Conservation (phyloP, 2,329 filamentous ascomycete species). For the Exophiala lecanii-corni region DNA sequence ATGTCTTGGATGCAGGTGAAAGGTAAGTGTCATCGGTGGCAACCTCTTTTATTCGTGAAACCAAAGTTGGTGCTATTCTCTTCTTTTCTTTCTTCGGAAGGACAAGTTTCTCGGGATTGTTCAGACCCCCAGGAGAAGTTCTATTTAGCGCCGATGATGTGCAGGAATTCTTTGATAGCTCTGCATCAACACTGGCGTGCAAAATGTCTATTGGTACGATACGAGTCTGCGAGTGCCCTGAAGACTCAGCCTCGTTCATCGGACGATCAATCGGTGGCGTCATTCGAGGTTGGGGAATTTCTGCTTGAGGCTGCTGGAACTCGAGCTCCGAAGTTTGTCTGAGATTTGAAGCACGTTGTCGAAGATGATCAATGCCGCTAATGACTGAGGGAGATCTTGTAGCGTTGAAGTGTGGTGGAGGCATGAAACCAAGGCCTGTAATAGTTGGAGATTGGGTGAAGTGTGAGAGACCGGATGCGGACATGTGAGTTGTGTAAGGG, state of each 20-base stretch:
- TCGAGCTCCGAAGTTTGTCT: not conserved
- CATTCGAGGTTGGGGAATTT: not conserved
- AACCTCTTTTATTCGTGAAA: slow-evolving; percentile 11
- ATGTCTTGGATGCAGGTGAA: slow-evolving; percentile 33
- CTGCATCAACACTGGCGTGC: slow-evolving; percentile 1
- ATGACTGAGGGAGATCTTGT: not conserved
- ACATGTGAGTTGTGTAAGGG: not conserved
- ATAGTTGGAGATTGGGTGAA: not conserved
- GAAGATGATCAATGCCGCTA: not conserved
- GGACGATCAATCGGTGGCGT: not conserved
- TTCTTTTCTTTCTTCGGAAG: slow-evolving; percentile 10
- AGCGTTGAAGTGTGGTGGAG: not conserved
- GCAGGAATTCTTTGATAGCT: not conserved
- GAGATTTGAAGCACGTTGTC: not conserved
- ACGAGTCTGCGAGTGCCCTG: not conserved
- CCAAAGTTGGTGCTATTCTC: slow-evolving; percentile 20
- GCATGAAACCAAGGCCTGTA: not conserved
- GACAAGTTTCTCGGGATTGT: not conserved
- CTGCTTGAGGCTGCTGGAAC: slow-evolving; percentile 1
- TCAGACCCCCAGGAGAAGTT: not conserved
- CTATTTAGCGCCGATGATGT: not conserved
- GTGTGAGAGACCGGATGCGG: not conserved
- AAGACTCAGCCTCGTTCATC: not conserved
- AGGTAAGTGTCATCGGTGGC: slow-evolving; percentile 30
- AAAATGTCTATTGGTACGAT: not conserved